Percentiles rank a stretch among this genome's conserved stretches.
Evolutionary conservation across 345 rosid species (phyloP).

Genomic region (Rhizophora mangle): DNA sequence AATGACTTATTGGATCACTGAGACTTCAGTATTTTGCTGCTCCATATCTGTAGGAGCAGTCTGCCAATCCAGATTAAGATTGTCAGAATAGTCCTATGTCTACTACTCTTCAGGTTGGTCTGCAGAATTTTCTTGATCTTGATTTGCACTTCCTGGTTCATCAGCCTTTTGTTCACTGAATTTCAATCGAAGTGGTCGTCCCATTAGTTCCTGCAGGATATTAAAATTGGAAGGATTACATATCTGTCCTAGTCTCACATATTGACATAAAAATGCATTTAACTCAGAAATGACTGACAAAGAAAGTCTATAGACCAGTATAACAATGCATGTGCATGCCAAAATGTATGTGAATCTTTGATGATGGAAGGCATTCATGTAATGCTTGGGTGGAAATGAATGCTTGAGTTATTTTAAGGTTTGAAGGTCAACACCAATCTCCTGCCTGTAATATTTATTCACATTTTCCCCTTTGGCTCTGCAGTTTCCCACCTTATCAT

Average conservation of each 20-base stretch:
- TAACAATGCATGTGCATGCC: too few species aligned
- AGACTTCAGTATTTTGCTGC: slow-evolving; percentile 3
- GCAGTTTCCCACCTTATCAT: too few species aligned
- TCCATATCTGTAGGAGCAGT: slow-evolving; percentile 12
- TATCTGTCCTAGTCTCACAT: background rate
- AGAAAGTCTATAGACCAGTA: background rate
- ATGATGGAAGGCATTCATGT: too few species aligned
- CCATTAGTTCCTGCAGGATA: slow-evolving; percentile 70
- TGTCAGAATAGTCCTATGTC: background rate
- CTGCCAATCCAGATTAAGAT: slow-evolving; percentile 7
- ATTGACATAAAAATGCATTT: background rate
- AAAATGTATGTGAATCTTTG: too few species aligned
- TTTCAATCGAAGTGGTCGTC: slow-evolving; percentile 67
- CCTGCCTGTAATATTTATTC: too few species aligned
- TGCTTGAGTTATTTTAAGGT: too few species aligned
- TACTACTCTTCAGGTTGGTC: slow-evolving; percentile 31
- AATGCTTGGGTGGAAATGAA: too few species aligned
- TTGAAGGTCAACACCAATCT: too few species aligned
- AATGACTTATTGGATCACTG: slow-evolving; percentile 6
- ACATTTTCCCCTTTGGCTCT: too few species aligned
- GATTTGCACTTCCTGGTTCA: slow-evolving; percentile 43
- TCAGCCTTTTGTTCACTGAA: slow-evolving; percentile 44
- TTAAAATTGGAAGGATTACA: slow-evolving; percentile 11
- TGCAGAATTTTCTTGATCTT: slow-evolving; percentile 24
- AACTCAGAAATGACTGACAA: background rate